Conservation (phyloP, 176 grass and related monocot species). For the Themeda triandra region DNA sequence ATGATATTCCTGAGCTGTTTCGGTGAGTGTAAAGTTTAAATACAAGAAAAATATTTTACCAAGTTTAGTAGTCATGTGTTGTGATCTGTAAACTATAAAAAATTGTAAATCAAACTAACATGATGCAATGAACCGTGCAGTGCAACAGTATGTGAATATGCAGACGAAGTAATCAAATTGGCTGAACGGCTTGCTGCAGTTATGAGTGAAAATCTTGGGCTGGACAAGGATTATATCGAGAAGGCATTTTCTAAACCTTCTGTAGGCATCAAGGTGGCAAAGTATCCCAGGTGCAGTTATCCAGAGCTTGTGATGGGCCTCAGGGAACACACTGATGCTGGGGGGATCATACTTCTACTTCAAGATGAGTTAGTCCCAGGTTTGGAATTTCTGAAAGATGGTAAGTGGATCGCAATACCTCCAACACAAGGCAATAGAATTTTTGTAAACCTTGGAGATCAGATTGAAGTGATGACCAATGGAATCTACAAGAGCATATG, state of each 20-base stretch:
- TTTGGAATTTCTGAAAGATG: constrained; percentile 69
- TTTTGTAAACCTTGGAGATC: constrained; percentile 66
- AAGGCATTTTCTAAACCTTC: constrained; percentile 51
- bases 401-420: constrained; percentile 51
- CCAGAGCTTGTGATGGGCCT: constrained; percentile 57
- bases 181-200: constrained; percentile 45
- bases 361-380: constrained; percentile 59
- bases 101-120: constrained; percentile 32
- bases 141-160: constrained; percentile 32
- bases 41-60: not conserved
- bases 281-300: constrained; percentile 54
- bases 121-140: constrained; percentile 31
- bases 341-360: constrained; percentile 59
- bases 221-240: constrained; percentile 52
- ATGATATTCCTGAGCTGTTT: constrained; percentile 48
- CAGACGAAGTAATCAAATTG: constrained; percentile 46
- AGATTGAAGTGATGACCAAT: constrained; percentile 65
- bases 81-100: not conserved
- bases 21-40: constrained; percentile 37
- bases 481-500: constrained; percentile 66
- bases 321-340: constrained; percentile 59
- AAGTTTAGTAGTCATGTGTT: not conserved
- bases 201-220: constrained; percentile 68
- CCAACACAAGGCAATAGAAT: constrained; percentile 53
- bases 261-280: constrained; percentile 65